phyloP scores from a whole-genome alignment of 257 asterid species.

The Solanum lignicaule region DNA sequence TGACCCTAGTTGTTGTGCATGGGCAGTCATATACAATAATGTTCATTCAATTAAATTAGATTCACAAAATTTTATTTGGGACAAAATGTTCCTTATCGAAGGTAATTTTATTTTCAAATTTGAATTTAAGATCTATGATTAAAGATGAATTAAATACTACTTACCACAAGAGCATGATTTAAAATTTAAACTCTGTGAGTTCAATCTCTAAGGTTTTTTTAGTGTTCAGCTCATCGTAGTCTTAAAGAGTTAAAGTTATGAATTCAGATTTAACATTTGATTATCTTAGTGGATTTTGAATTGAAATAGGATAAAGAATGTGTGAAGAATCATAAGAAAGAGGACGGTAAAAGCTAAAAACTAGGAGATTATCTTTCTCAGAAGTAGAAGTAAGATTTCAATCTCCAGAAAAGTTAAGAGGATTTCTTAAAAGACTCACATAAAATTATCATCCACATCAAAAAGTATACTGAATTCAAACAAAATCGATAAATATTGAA shows the following conservation, averaged over 20 bases:
- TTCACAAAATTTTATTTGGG: not conserved
- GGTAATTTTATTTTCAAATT: not conserved
- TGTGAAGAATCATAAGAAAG: not conserved
- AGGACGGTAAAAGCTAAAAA: not conserved
- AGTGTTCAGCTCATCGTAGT: not conserved
- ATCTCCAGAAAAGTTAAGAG: not conserved
- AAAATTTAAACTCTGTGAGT: not conserved
- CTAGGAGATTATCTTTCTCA: not conserved
- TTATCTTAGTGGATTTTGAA: not conserved
- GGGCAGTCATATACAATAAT: not conserved
- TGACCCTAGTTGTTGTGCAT: not conserved
- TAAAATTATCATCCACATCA: not conserved
- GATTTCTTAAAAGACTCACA: not conserved
- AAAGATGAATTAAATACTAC: not conserved
- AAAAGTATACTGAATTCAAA: not conserved
- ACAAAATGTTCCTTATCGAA: not conserved
- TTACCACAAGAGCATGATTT: not conserved
- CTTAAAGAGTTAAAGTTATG: not conserved
- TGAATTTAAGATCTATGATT: not conserved
- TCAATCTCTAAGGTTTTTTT: not conserved
- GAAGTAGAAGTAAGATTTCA: not conserved
- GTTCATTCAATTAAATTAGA: too few species aligned
- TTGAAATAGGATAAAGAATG: not conserved
- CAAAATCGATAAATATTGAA: not conserved
- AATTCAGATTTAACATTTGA: not conserved